Conservation (phyloP, 2,329 filamentous ascomycete species). For the Allantophomopsis cytisporea region DNA sequence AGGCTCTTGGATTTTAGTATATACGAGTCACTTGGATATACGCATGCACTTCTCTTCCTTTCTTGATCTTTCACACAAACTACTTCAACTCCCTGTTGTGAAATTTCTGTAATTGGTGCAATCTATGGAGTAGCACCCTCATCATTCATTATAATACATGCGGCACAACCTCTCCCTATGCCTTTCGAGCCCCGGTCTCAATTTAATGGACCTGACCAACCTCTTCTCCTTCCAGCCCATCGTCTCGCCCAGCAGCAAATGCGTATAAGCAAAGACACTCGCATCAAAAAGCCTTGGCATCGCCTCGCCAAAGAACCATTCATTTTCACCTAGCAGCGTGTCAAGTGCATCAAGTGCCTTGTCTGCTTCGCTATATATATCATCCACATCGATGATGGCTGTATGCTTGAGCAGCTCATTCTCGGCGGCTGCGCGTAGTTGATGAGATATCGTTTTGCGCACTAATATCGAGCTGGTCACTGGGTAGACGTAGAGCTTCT, state of each 20-base stretch:
- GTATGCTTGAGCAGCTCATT: slow-evolving; percentile 55
- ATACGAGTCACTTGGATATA: too few relatives aligned
- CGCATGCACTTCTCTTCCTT: too few relatives aligned
- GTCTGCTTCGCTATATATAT: slow-evolving; percentile 44
- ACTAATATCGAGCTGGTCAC: slow-evolving; percentile 43
- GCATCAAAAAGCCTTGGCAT: slow-evolving; percentile 72
- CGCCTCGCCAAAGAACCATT: slow-evolving; percentile 42
- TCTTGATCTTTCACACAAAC: too few relatives aligned
- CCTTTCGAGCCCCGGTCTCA: slow-evolving; percentile 46
- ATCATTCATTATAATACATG: slow-evolving; percentile 13
- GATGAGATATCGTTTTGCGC: slow-evolving; percentile 49
- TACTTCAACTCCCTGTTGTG: too few relatives aligned
- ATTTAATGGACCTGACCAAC: slow-evolving; percentile 40
- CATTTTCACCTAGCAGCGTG: slow-evolving; percentile 37
- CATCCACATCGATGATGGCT: slow-evolving; percentile 35
- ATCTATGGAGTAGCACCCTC: neutral
- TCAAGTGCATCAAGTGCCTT: slow-evolving; percentile 51
- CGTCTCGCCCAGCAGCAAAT: slow-evolving; percentile 56
- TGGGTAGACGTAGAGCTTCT: slow-evolving; percentile 56
- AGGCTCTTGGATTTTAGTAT: too few relatives aligned
- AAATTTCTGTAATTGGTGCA: too few relatives aligned
- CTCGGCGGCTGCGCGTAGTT: slow-evolving; percentile 61
- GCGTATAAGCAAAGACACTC: slow-evolving; percentile 77
- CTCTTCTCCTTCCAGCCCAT: slow-evolving; percentile 47
- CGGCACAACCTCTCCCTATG: slow-evolving; percentile 46